Evolutionary conservation across 2,329 filamentous ascomycete species (phyloP), one percentile per base, ranked within the genome.

Genomic region (Microdochium bolleyi): DNA sequence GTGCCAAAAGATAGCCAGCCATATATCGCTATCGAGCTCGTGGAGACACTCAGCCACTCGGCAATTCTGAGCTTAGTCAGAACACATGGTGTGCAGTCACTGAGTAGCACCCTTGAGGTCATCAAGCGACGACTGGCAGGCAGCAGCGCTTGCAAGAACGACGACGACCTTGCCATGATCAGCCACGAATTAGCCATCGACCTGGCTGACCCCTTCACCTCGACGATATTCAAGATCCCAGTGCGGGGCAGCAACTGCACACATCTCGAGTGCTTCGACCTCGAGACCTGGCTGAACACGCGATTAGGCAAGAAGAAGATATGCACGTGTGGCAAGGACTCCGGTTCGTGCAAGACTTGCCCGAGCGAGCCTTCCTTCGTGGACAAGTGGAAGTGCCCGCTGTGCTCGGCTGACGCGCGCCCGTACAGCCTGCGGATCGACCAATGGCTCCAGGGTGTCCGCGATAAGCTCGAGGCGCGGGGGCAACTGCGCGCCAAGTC

Each of bases 211-310:
- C 85, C 87, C 0, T 88, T 88, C 62, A 85, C 74, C 53, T 73
- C 78, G 1, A 70, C 63, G 13, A 76, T 94, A 11, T 91, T 88
- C 64, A 73, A 79, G 4, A 75, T 78, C 0, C 92, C 94, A 1
- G 89, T 85, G 2, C 85, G 92, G 25, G 84, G 89, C 24, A 71
- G 62, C 8, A 60, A 67, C 2, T 99, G 94, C 66, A 73, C 73
- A 24, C 92, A 99, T 64, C 73, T 86, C 34, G 89, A 96, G 64
- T 96, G 91, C 64, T 96, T 97, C 64, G 92, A 97, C 65, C 81
- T 96, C 8, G 79, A 87, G 21, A 92, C 82, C 1, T 97, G 89
- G 73, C 78, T 99, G 9, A 68, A 75, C 14, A 89, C 86, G 4
- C 82, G 89, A 44, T 73, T 75, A 4, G 69, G 70, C 14, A 78